phyloP scores from a whole-genome alignment of 2,329 filamentous ascomycete species.

The Daldinia eschscholtzii region DNA sequence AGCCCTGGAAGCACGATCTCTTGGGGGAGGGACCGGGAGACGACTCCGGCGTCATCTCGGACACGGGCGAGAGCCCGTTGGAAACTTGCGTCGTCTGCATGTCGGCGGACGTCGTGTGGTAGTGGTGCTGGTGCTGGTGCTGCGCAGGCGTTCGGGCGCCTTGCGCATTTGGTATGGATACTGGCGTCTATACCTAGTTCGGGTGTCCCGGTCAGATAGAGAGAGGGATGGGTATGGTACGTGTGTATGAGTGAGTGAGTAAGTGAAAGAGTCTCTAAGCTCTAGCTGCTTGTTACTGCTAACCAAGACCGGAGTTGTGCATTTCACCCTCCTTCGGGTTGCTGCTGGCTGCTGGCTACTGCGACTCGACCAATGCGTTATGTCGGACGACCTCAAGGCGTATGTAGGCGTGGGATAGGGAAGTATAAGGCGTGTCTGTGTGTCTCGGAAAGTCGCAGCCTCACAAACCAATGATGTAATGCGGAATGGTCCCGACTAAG shows the following conservation, averaged over 20 bases:
- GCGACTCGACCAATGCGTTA: conserved; percentile 5
- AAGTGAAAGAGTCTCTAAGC: not conserved
- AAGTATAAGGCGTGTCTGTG: not conserved
- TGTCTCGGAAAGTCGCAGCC: conserved; percentile 42
- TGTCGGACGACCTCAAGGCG: not conserved
- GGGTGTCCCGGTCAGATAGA: not conserved
- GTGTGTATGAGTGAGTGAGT: not conserved
- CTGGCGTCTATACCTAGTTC: conserved; percentile 10
- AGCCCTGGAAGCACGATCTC: conserved; percentile 38
- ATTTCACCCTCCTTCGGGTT: conserved; percentile 24
- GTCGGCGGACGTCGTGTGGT: conserved; percentile 11
- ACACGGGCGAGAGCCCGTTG: conserved; percentile 43
- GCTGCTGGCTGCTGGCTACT: not conserved
- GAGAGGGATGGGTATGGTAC: not conserved
- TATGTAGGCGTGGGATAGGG: not conserved
- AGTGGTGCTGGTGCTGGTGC: not conserved
- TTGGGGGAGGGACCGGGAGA: conserved; percentile 47
- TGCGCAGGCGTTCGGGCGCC: conserved; percentile 10
- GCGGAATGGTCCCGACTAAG: conserved; percentile 1
- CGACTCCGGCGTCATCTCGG: conserved; percentile 47
- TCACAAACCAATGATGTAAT: conserved; percentile 45
- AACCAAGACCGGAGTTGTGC: conserved; percentile 20
- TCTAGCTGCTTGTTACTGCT: conserved; percentile 16
- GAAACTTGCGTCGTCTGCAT: conserved; percentile 35
- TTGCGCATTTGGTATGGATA: conserved; percentile 24